Evolutionary conservation across 2,329 filamentous ascomycete genomes (phyloP), one percentile per base, ranked within the genome.

Genomic region (Alternaria triticimaculans): DNA sequence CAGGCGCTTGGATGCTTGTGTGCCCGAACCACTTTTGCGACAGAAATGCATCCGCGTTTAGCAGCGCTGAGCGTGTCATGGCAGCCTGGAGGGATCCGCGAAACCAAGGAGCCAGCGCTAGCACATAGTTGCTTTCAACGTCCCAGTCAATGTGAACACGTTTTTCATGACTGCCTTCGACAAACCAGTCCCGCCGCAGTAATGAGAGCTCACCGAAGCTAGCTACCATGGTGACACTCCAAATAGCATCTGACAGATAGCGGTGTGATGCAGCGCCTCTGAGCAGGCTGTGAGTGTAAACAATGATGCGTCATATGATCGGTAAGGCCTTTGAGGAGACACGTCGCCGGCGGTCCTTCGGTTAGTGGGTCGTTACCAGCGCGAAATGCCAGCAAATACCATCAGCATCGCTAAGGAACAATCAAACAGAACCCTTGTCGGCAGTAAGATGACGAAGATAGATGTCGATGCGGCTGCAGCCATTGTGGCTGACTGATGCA

Each of bases 331-430:
- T 50, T 61, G 60, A 33, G 54, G 59, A 64, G 63, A 68, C 67
- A 70, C 67, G 67, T 68, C 58, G 67, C 63, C 59, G n/a, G 57
- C 59, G 67, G 65, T 58, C 55, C 60, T 51, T 45, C 59, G 62
- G 61, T 50, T 58, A 58, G 65, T 67, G 63, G 65, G 59, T 63
- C 63, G 25, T 37, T 46, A 60, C 50, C 65, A 43, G 21, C 56
- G 43, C 37, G 43, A 37, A 54, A 25, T 63, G 66, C 67, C 65
- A 68, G 62, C 67, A 64, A 60, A 58, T 45, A 46, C 26, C 30
- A 26, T 20, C 18, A 50, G 41, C 57, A 55, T 50, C 50, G 55
- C 55, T 55, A 46, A 20, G 18, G 18, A 49, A 54, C 26, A 33
- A 45, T 50, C 46, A 45, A 62, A 48, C n/a, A 41, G 48, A 45